Evolutionary conservation across 2,329 filamentous ascomycete genomes (phyloP).

Genomic region (Talaromyces islandicus): DNA sequence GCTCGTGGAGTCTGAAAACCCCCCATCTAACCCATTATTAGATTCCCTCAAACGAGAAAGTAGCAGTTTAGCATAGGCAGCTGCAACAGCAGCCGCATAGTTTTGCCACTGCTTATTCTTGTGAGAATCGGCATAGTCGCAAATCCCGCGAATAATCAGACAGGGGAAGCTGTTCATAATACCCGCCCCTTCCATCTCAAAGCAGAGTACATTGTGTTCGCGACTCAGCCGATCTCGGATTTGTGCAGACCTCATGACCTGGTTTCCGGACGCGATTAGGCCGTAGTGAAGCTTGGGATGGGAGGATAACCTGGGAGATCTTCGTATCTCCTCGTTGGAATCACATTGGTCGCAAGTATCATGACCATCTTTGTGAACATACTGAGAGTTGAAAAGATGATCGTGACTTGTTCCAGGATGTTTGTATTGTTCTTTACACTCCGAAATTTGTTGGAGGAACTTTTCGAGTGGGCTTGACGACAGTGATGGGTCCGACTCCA

Average conservation of each 20-base stretch:
- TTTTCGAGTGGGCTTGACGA: constrained; percentile 2
- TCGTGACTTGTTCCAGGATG: neutral
- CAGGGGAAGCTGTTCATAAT: constrained; percentile 15
- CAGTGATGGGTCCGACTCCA: constrained; percentile 4
- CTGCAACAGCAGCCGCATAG: constrained; percentile 16
- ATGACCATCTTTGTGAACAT: neutral
- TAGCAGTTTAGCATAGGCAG: constrained; percentile 12
- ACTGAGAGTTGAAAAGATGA: neutral
- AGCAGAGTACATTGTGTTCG: constrained; percentile 3
- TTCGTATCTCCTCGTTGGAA: neutral
- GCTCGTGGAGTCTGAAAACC: neutral
- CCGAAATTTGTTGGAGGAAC: constrained; percentile 4
- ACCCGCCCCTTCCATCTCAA: constrained; percentile 18
- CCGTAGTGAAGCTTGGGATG: constrained; percentile 13
- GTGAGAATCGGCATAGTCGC: constrained; percentile 18
- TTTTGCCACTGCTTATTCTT: constrained; percentile 18
- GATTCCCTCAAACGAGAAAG: constrained; percentile 6
- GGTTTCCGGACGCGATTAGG: constrained; percentile 15
- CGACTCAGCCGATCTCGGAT: constrained; percentile 8
- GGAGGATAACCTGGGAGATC: neutral
- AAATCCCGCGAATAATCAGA: constrained; percentile 18
- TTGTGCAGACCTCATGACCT: constrained; percentile 12
- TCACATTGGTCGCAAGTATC: neutral
- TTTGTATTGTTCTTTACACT: constrained; percentile 1
- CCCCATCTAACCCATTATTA: neutral